Evolutionary conservation across 2,329 filamentous ascomycete genomes (phyloP).

Genomic region (Penicillium sp.): DNA sequence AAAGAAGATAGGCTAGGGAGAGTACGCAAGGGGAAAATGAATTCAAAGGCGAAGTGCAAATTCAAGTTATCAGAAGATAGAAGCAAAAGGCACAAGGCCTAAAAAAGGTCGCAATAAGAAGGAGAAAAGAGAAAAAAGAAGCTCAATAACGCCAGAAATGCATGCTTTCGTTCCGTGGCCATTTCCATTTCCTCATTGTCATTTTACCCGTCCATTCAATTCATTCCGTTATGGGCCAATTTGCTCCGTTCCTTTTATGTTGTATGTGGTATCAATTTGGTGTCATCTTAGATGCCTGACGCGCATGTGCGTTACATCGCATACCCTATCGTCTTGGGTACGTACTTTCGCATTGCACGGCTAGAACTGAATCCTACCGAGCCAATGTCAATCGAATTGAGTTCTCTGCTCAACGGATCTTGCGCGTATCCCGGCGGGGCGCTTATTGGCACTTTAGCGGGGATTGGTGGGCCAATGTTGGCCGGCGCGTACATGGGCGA

Average conservation of each 20-base stretch:
- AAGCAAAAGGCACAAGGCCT: slow-evolving; percentile 6
- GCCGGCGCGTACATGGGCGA: slow-evolving; percentile 40
- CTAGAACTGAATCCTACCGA: slow-evolving; percentile 35
- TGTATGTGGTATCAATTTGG: not conserved
- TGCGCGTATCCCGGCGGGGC: slow-evolving; percentile 36
- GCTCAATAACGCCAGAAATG: slow-evolving; percentile 5
- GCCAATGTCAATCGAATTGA: slow-evolving; percentile 58
- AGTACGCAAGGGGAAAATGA: slow-evolving; percentile 3
- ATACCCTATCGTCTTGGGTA: slow-evolving; percentile 37
- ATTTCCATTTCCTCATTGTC: slow-evolving; percentile 20
- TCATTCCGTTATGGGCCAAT: not conserved
- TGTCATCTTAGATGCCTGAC: not conserved
- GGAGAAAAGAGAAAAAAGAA: not conserved
- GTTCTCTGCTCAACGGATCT: slow-evolving; percentile 62
- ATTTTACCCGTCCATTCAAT: slow-evolving; percentile 12
- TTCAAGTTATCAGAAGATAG: not conserved
- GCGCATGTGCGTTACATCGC: slow-evolving; percentile 26
- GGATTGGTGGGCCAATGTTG: slow-evolving; percentile 45
- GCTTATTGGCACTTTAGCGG: slow-evolving; percentile 48
- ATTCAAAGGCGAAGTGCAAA: not conserved
- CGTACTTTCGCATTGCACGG: slow-evolving; percentile 39
- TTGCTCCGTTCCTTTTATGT: not conserved
- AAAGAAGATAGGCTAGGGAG: not conserved
- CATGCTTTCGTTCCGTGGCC: slow-evolving; percentile 1
- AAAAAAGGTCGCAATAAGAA: not conserved